Evolutionary conservation across 83 land plant species (phyloP).

Genomic region (Picea abies): DNA sequence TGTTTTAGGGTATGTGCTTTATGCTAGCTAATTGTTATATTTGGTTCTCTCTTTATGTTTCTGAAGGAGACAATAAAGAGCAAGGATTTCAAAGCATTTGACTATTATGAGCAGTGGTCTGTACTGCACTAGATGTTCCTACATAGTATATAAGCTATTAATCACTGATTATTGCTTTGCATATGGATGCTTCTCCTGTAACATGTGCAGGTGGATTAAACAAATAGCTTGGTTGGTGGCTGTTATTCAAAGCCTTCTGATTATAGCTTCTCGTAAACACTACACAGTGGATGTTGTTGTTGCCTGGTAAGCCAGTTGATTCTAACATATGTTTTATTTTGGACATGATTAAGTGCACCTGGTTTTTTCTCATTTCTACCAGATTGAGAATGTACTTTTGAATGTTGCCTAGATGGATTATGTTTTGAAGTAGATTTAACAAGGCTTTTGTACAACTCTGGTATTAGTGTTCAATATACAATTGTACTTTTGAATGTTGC

Average conservation of each 20-base stretch:
- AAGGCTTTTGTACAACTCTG: neutral
- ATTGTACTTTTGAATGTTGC: neutral
- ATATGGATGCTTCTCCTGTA: neutral
- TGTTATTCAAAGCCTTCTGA: conserved; percentile 72
- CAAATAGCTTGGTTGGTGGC: conserved; percentile 71
- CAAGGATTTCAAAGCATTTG: no score
- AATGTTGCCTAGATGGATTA: neutral
- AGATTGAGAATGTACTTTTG: no score
- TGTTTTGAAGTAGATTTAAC: conserved; percentile 14
- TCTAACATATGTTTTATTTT: neutral
- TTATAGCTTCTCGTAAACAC: conserved; percentile 93
- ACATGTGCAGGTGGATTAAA: conserved; percentile 71
- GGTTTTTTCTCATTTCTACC: neutral
- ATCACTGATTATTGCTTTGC: neutral
- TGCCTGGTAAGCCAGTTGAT: conserved; percentile 72
- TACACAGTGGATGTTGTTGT: conserved; percentile 95
- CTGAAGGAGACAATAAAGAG: no score
- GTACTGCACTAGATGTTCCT: no score
- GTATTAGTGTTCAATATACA: no score
- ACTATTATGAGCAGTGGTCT: no score
- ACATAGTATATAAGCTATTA: neutral
- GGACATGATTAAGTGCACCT: neutral
- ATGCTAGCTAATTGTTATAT: neutral
- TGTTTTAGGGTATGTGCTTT: conserved; percentile 1
- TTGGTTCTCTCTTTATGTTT: neutral